Evolutionary conservation across 768 basidiomycete genomes (phyloP).

Genomic region (Ramaria sp.): DNA sequence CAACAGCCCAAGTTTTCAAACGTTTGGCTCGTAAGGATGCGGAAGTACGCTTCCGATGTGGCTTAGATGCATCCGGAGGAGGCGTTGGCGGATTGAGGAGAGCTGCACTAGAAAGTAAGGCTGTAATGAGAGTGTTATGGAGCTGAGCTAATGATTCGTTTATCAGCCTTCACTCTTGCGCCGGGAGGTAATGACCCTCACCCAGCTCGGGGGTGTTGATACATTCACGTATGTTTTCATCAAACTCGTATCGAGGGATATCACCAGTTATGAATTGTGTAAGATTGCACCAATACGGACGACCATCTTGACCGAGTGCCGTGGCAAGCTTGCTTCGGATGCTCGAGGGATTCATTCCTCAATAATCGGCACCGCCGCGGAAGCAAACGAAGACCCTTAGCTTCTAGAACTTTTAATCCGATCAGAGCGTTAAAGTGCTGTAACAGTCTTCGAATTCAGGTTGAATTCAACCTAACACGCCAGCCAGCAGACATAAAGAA

Average conservation of each 20-base stretch:
- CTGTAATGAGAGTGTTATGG: conserved; percentile 77
- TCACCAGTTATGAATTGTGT: conserved; percentile 55
- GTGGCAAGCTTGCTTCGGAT: conserved; percentile 57
- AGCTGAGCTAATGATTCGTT: conserved; percentile 45
- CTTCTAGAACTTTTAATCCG: too few relatives aligned
- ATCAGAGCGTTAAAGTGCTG: too few relatives aligned
- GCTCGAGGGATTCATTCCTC: conserved; percentile 27
- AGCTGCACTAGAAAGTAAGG: conserved; percentile 69
- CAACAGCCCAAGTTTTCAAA: conserved; percentile 65
- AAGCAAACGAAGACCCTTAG: too few relatives aligned
- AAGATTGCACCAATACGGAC: conserved; percentile 51
- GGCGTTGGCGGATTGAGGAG: conserved; percentile 58
- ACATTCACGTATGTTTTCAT: conserved; percentile 51
- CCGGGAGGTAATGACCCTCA: conserved; percentile 14
- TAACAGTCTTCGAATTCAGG: too few relatives aligned
- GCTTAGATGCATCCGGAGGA: conserved; percentile 51
- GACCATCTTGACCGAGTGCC: conserved; percentile 50
- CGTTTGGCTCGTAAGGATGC: conserved; percentile 48
- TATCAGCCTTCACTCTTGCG: conserved; percentile 8
- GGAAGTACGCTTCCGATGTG: conserved; percentile 54
- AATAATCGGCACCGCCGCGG: too few relatives aligned
- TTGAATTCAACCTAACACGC: too few relatives aligned
- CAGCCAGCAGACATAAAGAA: too few relatives aligned
- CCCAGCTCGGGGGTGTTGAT: conserved; percentile 50
- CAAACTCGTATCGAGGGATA: conserved; percentile 67